Base-by-base conservation (phyloP, 495 filamentous ascomycete species). In the Penicillium robsamsonii region DNA sequence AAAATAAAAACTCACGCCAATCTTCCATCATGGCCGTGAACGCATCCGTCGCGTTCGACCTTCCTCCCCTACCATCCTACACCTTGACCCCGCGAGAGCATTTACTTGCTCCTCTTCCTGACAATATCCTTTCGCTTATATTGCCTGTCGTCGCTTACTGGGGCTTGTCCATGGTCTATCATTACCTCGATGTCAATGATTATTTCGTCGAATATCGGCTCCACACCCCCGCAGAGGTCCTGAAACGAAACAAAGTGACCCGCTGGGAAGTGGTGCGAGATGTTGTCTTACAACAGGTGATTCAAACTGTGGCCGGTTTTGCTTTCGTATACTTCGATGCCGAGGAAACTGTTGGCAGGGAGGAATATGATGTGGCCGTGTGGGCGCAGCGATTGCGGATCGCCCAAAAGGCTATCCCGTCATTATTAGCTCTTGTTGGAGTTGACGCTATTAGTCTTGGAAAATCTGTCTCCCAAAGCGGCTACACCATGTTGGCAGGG, bases 81-180 rank as follows among this genome's bases (percentile, higher is more conserved):
- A 83, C 82, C 27, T 70, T 89, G 17, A 74, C 74, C 46, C 84
- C 85, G 8, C 83, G 86, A 29, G 80, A 84, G 56, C 82, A 91
- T 35, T 75, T 96, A 30, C 56, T 96, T 43, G 78, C 91, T 38
- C 84, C 82, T 65, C 80, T 96, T n/a, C 81, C 90, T 20, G 94
- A 97, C 71, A 85, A 85, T 64, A 83, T 87, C 68, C 73, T 96
- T 22, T 78, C 86, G 18, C 76, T 94, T 46, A 67, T 89, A 37
- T 75, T 88, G 7, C 91, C 91, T n/a, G 81, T 95, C 49, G 66
- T 89, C 62, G 90, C 88, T 40, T 97, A 97, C 78, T 97, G 94
- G 93, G 74, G 72, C 29, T 62, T 95, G 40, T 96, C 92, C n/a
- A 74, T 89, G 69, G 70, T 94, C 65, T 98, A 94, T 75, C 91